Base-by-base conservation (phyloP, 1,139 yeast genomes). In the Diutina neorugosa region DNA sequence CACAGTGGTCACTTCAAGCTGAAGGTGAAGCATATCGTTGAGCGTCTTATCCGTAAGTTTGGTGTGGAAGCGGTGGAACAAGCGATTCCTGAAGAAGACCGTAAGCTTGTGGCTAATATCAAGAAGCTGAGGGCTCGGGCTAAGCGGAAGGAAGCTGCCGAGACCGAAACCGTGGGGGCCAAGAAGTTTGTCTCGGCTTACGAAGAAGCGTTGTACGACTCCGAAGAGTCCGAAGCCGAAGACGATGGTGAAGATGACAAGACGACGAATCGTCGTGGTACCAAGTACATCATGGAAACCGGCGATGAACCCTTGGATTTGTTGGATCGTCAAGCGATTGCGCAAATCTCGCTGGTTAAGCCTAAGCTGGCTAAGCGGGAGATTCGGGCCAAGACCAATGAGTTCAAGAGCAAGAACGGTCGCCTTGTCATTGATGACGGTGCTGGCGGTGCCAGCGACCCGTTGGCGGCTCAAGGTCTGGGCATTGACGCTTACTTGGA, bases 1-100 rank as follows among this genome's bases (percentile, higher is more conserved):
- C 97, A 91, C 69, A 88, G 88, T 63, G 95, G 95, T 46, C 96
- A 90, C 64, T 91, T 94, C 77, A 89, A 88, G 66, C 80, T 90
- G 31, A 91, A 88, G 68, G 94, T 93, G 48, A 89, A 89, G 71
- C 97, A 93, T 63, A 86, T 93, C 57, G 74, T 93, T 57, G 98
- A 93, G 73, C 81, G 98, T 63, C 74, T 93, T 63, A 80, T 93
- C 54, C 81, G 98, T 67, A 84, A 90, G 63, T 90, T 88, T 64
- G 97, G 98, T 18, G 78, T 81, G 58, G 97, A 90, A 43, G 78
- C 73, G 43, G 79, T 93, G 54, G 96, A 86, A 63, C 72, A 72
- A 53, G 81, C 82, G 53, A 90, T 93, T 69, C 99, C 99, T 16
- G 96, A 72, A 65, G 91, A 84, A 55, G 98, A 94, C 64, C 76